These are phyloP conservation scores for Sphagnum fallax DNA, from an alignment of 228 moss, liverwort and hornwort species.

Conservation along the genomic window DNA sequence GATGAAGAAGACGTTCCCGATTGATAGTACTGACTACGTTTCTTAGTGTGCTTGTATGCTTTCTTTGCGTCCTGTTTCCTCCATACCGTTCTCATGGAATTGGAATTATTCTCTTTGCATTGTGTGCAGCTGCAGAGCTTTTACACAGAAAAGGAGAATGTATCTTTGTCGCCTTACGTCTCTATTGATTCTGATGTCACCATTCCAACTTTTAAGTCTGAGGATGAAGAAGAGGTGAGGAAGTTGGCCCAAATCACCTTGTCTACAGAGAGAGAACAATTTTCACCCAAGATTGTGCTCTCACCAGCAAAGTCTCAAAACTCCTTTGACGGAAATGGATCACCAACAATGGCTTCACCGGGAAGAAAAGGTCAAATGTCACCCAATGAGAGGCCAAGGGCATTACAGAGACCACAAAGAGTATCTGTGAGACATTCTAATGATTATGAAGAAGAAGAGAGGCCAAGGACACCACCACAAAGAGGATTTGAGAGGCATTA, in stretches of 20 bases:
- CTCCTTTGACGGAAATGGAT: background rate
- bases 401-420: background rate
- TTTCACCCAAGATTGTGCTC: no score
- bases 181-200: conserved; percentile 1
- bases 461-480: background rate
- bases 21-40: background rate
- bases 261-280: no score
- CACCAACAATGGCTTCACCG: no score
- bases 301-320: background rate
- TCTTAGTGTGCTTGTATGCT: background rate
- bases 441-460: background rate
- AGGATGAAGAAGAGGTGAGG: conserved; percentile 1
- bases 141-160: background rate
- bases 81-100: background rate
- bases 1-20: background rate
- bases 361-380: background rate
- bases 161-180: conserved; percentile 5
- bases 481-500: background rate
- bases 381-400: background rate
- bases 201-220: background rate
- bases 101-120: background rate
- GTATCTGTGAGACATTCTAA: background rate
- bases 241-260: background rate
- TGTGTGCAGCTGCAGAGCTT: conserved; percentile 2
- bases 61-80: no score